These are phyloP conservation scores for Pelargonium myrrhifolium DNA, from an alignment of 441 rosid genomes.

Conservation along the genomic window DNA sequence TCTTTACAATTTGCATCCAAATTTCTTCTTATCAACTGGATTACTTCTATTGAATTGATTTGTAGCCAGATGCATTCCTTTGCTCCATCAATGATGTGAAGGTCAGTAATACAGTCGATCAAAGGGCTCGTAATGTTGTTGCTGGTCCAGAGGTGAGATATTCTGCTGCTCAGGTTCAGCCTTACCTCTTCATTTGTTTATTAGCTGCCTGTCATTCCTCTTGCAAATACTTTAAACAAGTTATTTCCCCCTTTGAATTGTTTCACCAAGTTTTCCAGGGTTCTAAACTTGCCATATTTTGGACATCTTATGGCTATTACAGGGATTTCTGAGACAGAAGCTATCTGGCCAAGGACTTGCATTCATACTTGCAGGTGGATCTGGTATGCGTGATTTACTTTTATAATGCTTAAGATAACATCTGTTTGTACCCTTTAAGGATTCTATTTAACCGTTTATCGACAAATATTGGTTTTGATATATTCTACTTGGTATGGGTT, in stretches of 20 bases:
- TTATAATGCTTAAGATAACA: constrained; percentile 6
- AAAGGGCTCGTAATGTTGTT: constrained; percentile 60
- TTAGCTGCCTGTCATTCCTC: constrained; percentile 14
- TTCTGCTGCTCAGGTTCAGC: neutral
- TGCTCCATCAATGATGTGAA: constrained; percentile 92
- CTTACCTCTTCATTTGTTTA: neutral
- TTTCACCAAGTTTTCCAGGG: neutral
- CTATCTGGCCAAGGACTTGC: constrained; percentile 94
- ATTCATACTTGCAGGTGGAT: constrained; percentile 87
- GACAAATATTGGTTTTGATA: neutral
- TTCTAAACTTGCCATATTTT: constrained; percentile 11
- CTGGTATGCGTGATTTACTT: constrained; percentile 48
- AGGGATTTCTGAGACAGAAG: constrained; percentile 91
- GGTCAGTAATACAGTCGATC: constrained; percentile 64
- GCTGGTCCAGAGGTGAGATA: constrained; percentile 68
- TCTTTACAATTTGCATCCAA: neutral
- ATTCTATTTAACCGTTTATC: neutral
- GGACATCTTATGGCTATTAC: constrained; percentile 17
- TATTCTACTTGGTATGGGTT: neutral
- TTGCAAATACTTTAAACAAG: neutral
- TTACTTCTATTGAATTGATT: constrained; percentile 29
- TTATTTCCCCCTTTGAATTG: neutral
- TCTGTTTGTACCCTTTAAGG: neutral
- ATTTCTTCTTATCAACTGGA: neutral
- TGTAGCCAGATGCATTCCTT: constrained; percentile 98